A percentile compares a stretch with the other conserved stretches of the same genome.
phyloP scores from a whole-genome alignment of 306 rosid genomes.

The Corylus americana region DNA sequence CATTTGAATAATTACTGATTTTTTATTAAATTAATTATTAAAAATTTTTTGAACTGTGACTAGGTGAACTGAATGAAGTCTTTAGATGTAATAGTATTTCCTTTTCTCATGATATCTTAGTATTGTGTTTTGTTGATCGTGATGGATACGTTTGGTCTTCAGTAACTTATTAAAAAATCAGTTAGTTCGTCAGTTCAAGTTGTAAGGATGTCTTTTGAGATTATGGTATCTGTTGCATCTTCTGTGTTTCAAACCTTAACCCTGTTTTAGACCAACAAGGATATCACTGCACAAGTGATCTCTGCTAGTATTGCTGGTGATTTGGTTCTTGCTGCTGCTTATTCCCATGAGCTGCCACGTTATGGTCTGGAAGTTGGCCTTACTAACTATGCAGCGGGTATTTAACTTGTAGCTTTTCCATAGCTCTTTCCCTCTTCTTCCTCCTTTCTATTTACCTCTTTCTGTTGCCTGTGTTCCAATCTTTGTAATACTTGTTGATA shows the following conservation, averaged over 20 bases:
- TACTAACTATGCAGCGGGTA: slow-evolving; percentile 95
- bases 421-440: neutral
- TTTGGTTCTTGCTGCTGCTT: slow-evolving; percentile 76
- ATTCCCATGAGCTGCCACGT: slow-evolving; percentile 68
- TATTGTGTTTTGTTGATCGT: neutral
- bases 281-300: slow-evolving; percentile 62
- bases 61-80: too few species aligned
- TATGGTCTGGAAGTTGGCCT: slow-evolving; percentile 86
- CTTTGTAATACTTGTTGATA: neutral
- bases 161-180: too few species aligned
- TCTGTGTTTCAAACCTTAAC: slow-evolving; percentile 25
- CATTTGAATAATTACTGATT: neutral
- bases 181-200: neutral
- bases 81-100: neutral
- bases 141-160: neutral
- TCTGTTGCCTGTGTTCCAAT: neutral
- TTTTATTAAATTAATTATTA: too few species aligned
- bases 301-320: slow-evolving; percentile 94
- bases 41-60: too few species aligned
- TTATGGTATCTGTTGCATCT: neutral
- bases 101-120: neutral
- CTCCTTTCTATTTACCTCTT: too few species aligned
- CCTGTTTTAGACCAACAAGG: slow-evolving; percentile 67
- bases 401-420: neutral
- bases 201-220: neutral